phyloP scores from a whole-genome alignment of 306 rosid species.

The Pachyrhizus erosus region DNA sequence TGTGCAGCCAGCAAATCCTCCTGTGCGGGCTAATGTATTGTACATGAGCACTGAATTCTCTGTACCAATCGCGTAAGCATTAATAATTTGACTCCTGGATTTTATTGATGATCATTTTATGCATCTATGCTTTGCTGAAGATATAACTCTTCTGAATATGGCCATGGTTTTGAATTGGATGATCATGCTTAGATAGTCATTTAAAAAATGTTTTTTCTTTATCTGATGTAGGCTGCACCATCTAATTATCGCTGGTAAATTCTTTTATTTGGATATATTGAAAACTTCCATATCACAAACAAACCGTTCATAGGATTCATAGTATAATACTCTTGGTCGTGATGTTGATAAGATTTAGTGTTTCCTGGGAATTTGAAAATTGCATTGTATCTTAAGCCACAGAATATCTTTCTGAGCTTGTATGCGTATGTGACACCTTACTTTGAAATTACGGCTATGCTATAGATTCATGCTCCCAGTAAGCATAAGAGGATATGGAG shows the following conservation, averaged over 20 bases:
- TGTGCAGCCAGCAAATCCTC: slow-evolving; percentile 86
- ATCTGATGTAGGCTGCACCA: not conserved
- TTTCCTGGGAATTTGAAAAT: not conserved
- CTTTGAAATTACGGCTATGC: not conserved
- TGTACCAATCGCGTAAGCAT: slow-evolving; percentile 70
- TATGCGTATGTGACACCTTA: not conserved
- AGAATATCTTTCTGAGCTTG: not conserved
- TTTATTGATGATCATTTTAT: slow-evolving; percentile 1
- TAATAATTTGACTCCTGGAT: not conserved
- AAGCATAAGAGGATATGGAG: not conserved
- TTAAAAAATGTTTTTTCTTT: slow-evolving; percentile 7
- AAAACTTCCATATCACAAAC: not conserved
- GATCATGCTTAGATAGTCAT: slow-evolving; percentile 16
- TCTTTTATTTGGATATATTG: not conserved
- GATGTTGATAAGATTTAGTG: slow-evolving; percentile 13
- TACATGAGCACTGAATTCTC: slow-evolving; percentile 78
- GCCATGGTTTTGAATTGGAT: slow-evolving; percentile 36
- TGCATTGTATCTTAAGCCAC: not conserved
- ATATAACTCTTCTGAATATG: slow-evolving; percentile 9
- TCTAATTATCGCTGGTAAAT: not conserved
- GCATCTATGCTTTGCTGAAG: not conserved
- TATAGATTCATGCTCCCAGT: not conserved
- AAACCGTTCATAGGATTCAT: not conserved
- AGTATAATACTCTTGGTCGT: not conserved
- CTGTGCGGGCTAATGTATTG: slow-evolving; percentile 91